Base-by-base conservation (phyloP, 2,329 filamentous ascomycete genomes). In the Botrytis galanthina region DNA sequence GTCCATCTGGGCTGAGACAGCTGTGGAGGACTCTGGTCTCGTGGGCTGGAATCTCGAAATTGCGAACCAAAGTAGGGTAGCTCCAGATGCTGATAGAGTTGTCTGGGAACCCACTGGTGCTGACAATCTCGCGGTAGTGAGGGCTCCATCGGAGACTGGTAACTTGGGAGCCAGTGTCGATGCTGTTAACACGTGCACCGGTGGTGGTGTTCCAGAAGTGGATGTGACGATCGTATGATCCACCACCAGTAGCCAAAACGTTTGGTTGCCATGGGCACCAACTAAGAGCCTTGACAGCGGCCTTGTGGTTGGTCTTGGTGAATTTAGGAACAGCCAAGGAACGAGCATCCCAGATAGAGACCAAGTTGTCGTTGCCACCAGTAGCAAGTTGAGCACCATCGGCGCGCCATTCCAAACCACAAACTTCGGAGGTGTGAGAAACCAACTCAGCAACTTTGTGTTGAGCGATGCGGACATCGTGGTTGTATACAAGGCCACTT, bases 191-290 rank as follows among this genome's bases (percentile, higher is more conserved):
- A 79, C 96, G 93, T 71, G 96, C 95, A 75, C 96, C 96, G 7
- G 95, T 97, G 35, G 96, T 98, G 64, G 95, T 97, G 88, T 99
- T 99, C 96, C 96, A 99, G 89, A 99, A 99, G 87, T 99, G 96
- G 83, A 99, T 99, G 85, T 98, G 93, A 79, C 94, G 93, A 83
- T 99, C 96, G 83, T 98, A 97, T 61, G 94, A 97, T 78, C 96
- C 96, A 81, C 96, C 96, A 73, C 96, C 96, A 61, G 96, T 98
- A 73, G 96, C 96, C 66, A 99, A 92, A 68, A 98, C 90, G 87
- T 98, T 98, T 84, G 93, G 91, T 86, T 97, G 96, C 96, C 96
- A 99, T 61, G 96, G 96, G 87, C 96, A 99, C 96, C 96, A 99
- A 76, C 94, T 93, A 63, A 99, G 90, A 74, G 96, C 96, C 89